These are phyloP conservation scores for Fragaria iinumae DNA, from an alignment of 306 rosid genomes.

Conservation along the genomic window DNA sequence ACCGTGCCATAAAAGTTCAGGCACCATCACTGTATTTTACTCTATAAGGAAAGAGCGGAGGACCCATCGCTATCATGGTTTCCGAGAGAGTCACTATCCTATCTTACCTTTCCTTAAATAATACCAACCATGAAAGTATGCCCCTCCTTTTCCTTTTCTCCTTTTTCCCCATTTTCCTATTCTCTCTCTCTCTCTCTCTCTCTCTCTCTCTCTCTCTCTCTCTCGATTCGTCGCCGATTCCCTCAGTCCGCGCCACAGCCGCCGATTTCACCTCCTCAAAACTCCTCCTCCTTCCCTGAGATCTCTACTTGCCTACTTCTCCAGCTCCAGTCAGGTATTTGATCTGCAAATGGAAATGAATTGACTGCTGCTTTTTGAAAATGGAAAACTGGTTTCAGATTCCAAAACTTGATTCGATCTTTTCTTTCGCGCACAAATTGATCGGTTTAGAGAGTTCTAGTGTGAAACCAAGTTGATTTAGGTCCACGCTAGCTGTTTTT, in stretches of 20 bases:
- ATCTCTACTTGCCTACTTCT: slow-evolving; percentile 7
- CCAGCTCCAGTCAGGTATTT: slow-evolving; percentile 34
- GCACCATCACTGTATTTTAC: no score
- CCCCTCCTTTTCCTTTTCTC: neutral
- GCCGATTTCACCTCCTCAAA: slow-evolving; percentile 33
- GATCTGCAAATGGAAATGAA: slow-evolving; percentile 41
- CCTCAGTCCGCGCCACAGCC: slow-evolving; percentile 26
- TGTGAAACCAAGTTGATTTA: neutral
- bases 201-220: neutral
- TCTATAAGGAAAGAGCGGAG: no score
- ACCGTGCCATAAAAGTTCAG: no score
- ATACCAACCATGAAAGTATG: neutral
- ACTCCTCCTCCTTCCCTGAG: slow-evolving; percentile 16
- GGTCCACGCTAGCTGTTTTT: neutral
- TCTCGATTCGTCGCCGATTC: slow-evolving; percentile 42
- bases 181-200: no score
- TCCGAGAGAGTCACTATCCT: neutral
- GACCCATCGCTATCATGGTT: no score
- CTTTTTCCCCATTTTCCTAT: neutral
- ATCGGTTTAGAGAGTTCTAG: neutral
- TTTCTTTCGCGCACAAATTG: neutral
- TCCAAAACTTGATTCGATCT: slow-evolving; percentile 13
- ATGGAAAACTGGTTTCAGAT: neutral
- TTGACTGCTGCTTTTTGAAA: neutral
- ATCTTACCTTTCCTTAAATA: neutral